Conservation (phyloP, 2,329 filamentous ascomycete genomes). For the Zasmidium citrigriseum region DNA sequence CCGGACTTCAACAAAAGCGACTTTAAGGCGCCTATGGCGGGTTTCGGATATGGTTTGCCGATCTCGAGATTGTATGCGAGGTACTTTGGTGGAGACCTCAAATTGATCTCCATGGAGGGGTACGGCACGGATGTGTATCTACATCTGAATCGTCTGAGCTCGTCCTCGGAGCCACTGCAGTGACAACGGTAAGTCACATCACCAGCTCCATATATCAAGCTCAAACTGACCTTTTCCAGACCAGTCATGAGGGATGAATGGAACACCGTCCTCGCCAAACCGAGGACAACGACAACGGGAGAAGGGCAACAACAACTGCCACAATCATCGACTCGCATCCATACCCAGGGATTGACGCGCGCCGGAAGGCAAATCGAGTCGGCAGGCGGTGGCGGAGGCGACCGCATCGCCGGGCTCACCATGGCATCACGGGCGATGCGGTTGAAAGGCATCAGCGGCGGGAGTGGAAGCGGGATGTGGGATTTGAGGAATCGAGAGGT, state of each 20-base stretch:
- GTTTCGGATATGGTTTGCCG: constrained; percentile 95
- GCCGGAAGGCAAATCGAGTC: constrained; percentile 32
- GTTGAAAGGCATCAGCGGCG: constrained; percentile 49
- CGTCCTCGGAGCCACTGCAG: constrained; percentile 94
- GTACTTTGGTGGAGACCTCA: constrained; percentile 96
- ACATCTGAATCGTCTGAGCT: constrained; percentile 92
- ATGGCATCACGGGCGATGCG: constrained; percentile 57
- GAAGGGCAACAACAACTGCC: background rate
- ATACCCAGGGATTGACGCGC: constrained; percentile 55
- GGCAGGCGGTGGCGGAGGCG: constrained; percentile 22
- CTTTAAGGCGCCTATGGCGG: constrained; percentile 99
- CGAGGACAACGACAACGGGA: constrained; percentile 14
- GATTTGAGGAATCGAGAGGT: constrained; percentile 57
- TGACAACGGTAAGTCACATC: constrained; percentile 82
- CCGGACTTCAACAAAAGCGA: constrained; percentile 99
- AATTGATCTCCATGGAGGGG: constrained; percentile 99
- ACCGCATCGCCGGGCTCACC: constrained; percentile 49
- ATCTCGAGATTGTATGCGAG: constrained; percentile 92
- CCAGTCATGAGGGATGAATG: constrained; percentile 80
- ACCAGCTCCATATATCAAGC: constrained; percentile 52
- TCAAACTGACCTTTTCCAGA: constrained; percentile 36
- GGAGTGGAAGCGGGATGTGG: constrained; percentile 41
- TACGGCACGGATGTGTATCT: constrained; percentile 99
- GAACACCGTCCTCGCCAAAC: constrained; percentile 25
- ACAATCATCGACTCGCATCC: constrained; percentile 27